Evolutionary conservation across 2,329 filamentous ascomycete species (phyloP).

Genomic region (Pestalotiopsis sp.): DNA sequence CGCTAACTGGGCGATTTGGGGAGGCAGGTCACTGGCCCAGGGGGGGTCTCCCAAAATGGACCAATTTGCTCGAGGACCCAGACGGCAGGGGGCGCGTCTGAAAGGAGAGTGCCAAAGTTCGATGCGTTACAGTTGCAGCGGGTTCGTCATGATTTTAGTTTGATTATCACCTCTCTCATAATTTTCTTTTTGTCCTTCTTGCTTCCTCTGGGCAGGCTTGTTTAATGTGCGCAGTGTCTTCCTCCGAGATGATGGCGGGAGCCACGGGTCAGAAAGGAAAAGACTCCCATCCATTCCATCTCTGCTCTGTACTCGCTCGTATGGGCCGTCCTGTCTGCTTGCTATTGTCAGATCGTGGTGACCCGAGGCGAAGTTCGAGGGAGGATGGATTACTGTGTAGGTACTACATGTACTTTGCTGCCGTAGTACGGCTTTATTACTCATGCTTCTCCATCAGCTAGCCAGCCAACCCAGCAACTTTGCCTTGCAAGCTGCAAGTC

Average conservation of each 20-base stretch:
- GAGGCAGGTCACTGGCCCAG: slow-evolving; percentile 10
- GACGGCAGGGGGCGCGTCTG: slow-evolving; percentile 5
- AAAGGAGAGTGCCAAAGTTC: slow-evolving; percentile 11
- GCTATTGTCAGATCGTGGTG: neutral
- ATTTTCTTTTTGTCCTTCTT: slow-evolving; percentile 15
- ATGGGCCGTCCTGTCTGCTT: neutral
- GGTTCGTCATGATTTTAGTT: slow-evolving; percentile 11
- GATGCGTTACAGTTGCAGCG: slow-evolving; percentile 11
- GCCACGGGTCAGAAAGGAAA: neutral
- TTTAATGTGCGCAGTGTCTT: neutral
- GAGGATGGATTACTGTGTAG: neutral
- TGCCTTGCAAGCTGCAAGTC: neutral
- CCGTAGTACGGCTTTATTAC: slow-evolving; percentile 1
- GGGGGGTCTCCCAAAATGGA: slow-evolving; percentile 1
- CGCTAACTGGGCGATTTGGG: slow-evolving; percentile 36
- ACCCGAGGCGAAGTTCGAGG: neutral
- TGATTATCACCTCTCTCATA: slow-evolving; percentile 13
- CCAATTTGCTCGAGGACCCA: slow-evolving; percentile 11
- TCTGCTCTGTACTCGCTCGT: neutral
- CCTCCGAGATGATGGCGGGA: neutral
- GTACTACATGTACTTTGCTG: neutral
- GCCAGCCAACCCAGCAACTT: neutral
- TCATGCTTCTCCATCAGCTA: neutral
- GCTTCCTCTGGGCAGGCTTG: neutral
- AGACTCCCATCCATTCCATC: neutral